phyloP scores from a whole-genome alignment of 768 basidiomycete genomes.

The Tubosaeta brunneosetosa region DNA sequence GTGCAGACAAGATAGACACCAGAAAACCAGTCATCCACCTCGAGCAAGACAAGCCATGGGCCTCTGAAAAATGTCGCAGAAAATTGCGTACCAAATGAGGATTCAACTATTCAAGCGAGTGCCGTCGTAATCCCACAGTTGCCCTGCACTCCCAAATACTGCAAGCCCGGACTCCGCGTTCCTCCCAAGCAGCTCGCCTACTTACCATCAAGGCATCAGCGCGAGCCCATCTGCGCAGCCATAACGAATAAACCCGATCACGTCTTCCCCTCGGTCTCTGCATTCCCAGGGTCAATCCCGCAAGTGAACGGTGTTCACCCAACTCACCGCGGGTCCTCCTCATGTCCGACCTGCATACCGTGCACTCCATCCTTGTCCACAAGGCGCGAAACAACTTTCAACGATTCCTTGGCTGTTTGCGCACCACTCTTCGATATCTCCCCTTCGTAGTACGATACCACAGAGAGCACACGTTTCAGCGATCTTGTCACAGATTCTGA shows the following conservation, averaged over 20 bases:
- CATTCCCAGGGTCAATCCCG: slow-evolving; percentile 16
- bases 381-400: slow-evolving; percentile 54
- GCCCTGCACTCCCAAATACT: slow-evolving; percentile 23
- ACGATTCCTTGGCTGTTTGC: slow-evolving; percentile 49
- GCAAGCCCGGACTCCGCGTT: slow-evolving; percentile 11
- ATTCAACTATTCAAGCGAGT: slow-evolving; percentile 17
- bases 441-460: slow-evolving; percentile 49
- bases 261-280: slow-evolving; percentile 44
- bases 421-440: slow-evolving; percentile 43
- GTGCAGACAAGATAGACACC: slow-evolving; percentile 4
- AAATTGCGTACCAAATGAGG: slow-evolving; percentile 14
- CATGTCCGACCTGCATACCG: slow-evolving; percentile 43
- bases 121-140: slow-evolving; percentile 18
- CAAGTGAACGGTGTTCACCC: slow-evolving; percentile 2
- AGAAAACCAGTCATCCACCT: not conserved
- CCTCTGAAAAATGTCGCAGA: not conserved
- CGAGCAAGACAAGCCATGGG: not conserved
- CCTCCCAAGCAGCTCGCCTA: slow-evolving; percentile 5
- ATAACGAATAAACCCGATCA: slow-evolving; percentile 51
- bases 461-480: slow-evolving; percentile 39
- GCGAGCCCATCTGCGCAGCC: slow-evolving; percentile 53
- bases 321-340: slow-evolving; percentile 48
- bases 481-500: slow-evolving; percentile 36
- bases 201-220: slow-evolving; percentile 42
- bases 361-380: slow-evolving; percentile 63